A percentile compares a stretch with the other conserved stretches of the same genome.
Conservation (phyloP, 129 eudicot genomes). For the Flaveria bidentis region DNA sequence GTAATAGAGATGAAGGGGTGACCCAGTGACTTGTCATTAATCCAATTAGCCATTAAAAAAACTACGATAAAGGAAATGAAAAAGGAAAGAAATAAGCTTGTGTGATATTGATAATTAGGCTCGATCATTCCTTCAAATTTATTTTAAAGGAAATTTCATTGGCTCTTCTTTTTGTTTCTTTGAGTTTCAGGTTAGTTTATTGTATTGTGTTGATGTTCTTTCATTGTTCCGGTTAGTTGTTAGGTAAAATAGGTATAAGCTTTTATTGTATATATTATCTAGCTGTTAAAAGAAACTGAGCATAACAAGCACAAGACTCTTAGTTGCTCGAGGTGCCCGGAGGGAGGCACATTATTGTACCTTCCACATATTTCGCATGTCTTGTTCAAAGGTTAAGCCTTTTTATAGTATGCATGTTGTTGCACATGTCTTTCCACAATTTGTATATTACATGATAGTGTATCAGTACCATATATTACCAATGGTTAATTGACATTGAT, state of each 20-base stretch:
- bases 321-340: constrained; percentile 49
- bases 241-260: no score
- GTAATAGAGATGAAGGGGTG: no score
- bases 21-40: no score
- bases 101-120: not conserved
- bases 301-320: constrained; percentile 59
- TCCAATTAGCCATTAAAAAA: no score
- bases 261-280: no score
- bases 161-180: constrained; percentile 53
- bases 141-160: constrained; percentile 20
- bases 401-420: constrained; percentile 44
- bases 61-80: no score
- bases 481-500: no score
- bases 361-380: constrained; percentile 60
- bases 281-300: not conserved
- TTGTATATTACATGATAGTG: constrained; percentile 26
- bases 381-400: constrained; percentile 61
- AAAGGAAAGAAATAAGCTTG: not conserved
- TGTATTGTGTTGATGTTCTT: no score
- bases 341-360: constrained; percentile 57
- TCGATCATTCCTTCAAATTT: not conserved
- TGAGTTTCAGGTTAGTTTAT: constrained; percentile 38
- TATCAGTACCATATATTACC: no score
- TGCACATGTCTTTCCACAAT: constrained; percentile 55
- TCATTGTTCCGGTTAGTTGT: no score